Evolutionary conservation across 768 basidiomycete species (phyloP), one percentile per base, ranked within the genome.

Genomic region (Dendrothele bispora): DNA sequence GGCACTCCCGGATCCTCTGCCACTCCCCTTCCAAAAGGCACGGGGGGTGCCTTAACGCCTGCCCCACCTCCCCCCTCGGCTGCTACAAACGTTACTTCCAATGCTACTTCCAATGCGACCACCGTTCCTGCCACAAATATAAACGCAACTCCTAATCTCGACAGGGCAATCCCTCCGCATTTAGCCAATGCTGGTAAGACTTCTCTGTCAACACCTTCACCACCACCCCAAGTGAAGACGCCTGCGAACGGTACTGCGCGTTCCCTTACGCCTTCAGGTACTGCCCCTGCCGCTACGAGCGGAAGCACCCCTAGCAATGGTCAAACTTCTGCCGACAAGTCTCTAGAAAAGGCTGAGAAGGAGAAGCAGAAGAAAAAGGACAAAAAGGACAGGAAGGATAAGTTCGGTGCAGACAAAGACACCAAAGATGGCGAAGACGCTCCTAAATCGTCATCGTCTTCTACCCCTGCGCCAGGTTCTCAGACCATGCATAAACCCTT

Each of bases 301-400:
- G 25, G 25, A 26, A 29, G 25, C 46, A 47, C 46, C 20, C 46
- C 46, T 21, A 28, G 27, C 14, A 39, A 36, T 14, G n/a, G n/a
- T n/a, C n/a, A n/a, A n/a, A n/a, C n/a, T n/a, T n/a, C 69, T 39
- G 53, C 66, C 58, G 8, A 51, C 18, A 55, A 47, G 7, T 34
- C 60, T 1, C 63, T 67, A 14, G 83, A 85, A 20, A 83, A 72
- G 62, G 68, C 68, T 3, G 82, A 83, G 53, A 77, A 68, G 47
- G 77, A 82, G 39, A 81, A 77, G 55, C 68, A 71, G 43, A 83
- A 82, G 64, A 78, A 71, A 60, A 81, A 81, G 60, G 75, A 82
- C 5, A 82, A 73, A 65, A 87, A 82, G 58, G 83, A 86, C 50
- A 74, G 71, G 52, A 85, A 80, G 63, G 77, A 76, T 49, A 71